Evolutionary conservation across 2,329 filamentous ascomycete species (phyloP), one percentile per base, ranked within the genome.

Genomic region (Pseudogymnoascus sp.): DNA sequence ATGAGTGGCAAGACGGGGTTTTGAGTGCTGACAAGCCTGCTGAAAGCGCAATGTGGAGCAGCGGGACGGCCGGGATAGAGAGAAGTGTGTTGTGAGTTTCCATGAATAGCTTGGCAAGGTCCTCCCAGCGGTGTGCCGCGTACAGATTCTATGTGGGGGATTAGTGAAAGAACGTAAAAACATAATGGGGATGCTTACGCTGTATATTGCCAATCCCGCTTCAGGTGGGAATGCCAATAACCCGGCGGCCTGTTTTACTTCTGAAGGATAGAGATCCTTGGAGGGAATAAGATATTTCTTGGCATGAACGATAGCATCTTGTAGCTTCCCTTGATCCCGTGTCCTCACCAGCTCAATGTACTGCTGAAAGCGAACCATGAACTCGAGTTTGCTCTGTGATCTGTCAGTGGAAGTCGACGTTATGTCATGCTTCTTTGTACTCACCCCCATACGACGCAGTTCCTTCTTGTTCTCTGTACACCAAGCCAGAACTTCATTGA

Each of bases 11-110:
- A 14, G 92, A 88, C 0, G 95, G 95, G 0, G 95, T 98, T 77
- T 99, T 99, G 69, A 99, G 87, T 1, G 95, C 93, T 0, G 93
- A 97, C 8, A 99, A 84, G 6, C 95, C 95, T 0, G 93, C 92
- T 0, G 89, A 92, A 8, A 99, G 84, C 11, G 95, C 95, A 67
- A 96, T 89, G 77, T 98, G 92, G 25, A 99, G 85, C 16, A 97
- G 84, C 0, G 95, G 93, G 19, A 88, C 85, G 1, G 89, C 83
- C 0, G 95, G 93, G 0, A 99, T 84, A 14, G 88, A 87, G 67
- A 96, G 88, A 4, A 99, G 86, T 51, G 83, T 86, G 79, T 96
- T 92, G 77, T 98, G 92, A 1, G 93, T 96, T 66, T 84, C 81
- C 68, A 92, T 85, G 77, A 98, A 99, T 61, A 93, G 82, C 62